Percentiles rank a stretch among this genome's conserved stretches.
Conservation (phyloP, 352 stramenopile genomes). For the Thraustochytrium striatum region DNA sequence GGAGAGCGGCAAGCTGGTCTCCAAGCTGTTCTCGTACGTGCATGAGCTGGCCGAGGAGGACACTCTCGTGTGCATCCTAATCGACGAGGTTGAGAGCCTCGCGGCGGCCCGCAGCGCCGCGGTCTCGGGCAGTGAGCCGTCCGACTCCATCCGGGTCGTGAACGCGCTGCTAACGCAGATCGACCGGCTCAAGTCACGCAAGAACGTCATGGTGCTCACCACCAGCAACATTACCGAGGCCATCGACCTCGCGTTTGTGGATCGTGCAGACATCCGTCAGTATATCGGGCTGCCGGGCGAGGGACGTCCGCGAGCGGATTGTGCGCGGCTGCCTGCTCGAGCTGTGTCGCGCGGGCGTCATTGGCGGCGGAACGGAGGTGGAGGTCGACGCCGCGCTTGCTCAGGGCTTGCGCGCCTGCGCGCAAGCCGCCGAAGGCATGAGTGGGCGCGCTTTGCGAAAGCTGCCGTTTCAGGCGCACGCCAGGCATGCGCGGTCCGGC, state of each 20-base stretch:
- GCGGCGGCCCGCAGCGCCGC: constrained; percentile 69
- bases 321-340: constrained; percentile 73
- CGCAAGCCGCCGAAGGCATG: constrained; percentile 63
- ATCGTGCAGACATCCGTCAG: constrained; percentile 84
- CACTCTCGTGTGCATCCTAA: constrained; percentile 79
- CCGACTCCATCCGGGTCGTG: constrained; percentile 81
- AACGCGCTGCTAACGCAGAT: constrained; percentile 85
- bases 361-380: constrained; percentile 47
- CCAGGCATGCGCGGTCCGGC: no score
- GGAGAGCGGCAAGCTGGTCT: constrained; percentile 85
- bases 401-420: no score
- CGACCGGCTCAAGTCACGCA: constrained; percentile 61
- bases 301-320: constrained; percentile 71
- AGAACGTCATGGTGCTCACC: constrained; percentile 85
- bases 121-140: constrained; percentile 72
- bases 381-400: neutral
- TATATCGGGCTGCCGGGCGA: constrained; percentile 56
- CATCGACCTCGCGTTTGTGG: constrained; percentile 84
- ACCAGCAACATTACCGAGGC: constrained; percentile 84
- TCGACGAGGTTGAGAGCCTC: constrained; percentile 86
- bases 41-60: constrained; percentile 78
- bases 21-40: constrained; percentile 82
- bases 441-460: constrained; percentile 72
- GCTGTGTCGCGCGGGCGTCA: constrained; percentile 67
- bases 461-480: constrained; percentile 72